These are phyloP conservation scores for Phytopythium boreale DNA, from an alignment of 352 stramenopile genomes.

Conservation along the genomic window DNA sequence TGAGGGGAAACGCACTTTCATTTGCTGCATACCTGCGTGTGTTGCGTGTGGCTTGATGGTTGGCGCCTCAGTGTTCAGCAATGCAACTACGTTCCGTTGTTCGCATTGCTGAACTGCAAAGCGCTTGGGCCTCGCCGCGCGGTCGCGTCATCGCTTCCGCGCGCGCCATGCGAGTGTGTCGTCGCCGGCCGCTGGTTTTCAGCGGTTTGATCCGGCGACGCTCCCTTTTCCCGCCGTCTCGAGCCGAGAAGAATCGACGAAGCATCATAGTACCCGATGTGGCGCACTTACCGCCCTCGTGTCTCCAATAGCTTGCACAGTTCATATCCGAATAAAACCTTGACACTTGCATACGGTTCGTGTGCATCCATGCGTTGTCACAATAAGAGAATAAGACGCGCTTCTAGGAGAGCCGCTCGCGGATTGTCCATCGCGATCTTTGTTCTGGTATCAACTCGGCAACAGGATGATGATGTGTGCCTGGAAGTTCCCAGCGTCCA, in stretches of 20 bases:
- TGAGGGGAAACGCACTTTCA: slow-evolving; percentile 28
- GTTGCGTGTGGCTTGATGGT: slow-evolving; percentile 4
- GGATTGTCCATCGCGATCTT: too few species aligned
- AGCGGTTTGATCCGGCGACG: slow-evolving; percentile 52
- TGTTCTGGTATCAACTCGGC: too few species aligned
- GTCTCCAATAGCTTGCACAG: slow-evolving; percentile 81
- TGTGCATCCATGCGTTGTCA: background rate
- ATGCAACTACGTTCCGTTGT: too few species aligned
- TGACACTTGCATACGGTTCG: too few species aligned
- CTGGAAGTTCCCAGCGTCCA: too few species aligned
- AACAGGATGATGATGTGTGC: too few species aligned
- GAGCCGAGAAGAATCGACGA: slow-evolving; percentile 47
- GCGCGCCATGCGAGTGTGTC: slow-evolving; percentile 53
- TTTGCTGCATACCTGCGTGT: slow-evolving; percentile 3
- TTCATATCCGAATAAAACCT: background rate
- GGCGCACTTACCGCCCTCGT: slow-evolving; percentile 61
- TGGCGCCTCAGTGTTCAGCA: background rate
- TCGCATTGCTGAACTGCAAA: background rate
- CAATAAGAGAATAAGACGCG: too few species aligned
- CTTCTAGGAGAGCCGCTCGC: too few species aligned
- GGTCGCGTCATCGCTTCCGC: slow-evolving; percentile 10
- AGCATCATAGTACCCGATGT: slow-evolving; percentile 84
- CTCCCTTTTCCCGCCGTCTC: slow-evolving; percentile 40
- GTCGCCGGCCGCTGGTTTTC: slow-evolving; percentile 75
- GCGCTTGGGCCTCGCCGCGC: slow-evolving; percentile 41